phyloP scores from a whole-genome alignment of 805 yeast genomes.

The Grigorovia humatica region DNA sequence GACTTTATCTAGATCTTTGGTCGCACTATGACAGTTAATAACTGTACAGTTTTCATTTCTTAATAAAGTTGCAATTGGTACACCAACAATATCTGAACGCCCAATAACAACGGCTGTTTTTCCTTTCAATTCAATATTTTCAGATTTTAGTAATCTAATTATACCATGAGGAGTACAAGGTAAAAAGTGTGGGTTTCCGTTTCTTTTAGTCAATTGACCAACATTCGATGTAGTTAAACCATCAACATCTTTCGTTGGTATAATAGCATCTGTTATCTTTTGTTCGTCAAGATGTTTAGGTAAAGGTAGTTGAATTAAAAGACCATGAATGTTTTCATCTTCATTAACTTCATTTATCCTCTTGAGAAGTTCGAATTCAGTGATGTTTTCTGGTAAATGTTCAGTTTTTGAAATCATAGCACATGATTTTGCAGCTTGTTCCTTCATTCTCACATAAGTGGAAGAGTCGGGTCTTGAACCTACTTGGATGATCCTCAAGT shows the following conservation, averaged over 20 bases:
- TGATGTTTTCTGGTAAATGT: slow-evolving; percentile 45
- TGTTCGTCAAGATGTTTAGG: slow-evolving; percentile 64
- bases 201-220: slow-evolving; percentile 66
- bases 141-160: slow-evolving; percentile 48
- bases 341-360: slow-evolving; percentile 47
- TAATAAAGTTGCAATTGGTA: slow-evolving; percentile 64
- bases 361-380: slow-evolving; percentile 46
- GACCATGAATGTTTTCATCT: slow-evolving; percentile 54
- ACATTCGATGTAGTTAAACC: slow-evolving; percentile 73
- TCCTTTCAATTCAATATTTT: slow-evolving; percentile 49
- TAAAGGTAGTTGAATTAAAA: slow-evolving; percentile 67
- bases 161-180: slow-evolving; percentile 85
- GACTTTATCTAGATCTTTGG: slow-evolving; percentile 41
- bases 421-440: slow-evolving; percentile 66
- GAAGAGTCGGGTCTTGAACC: slow-evolving; percentile 71
- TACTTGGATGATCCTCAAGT: slow-evolving; percentile 61
- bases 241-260: slow-evolving; percentile 65
- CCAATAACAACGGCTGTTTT: slow-evolving; percentile 76
- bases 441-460: slow-evolving; percentile 73
- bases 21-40: slow-evolving; percentile 60
- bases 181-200: slow-evolving; percentile 58
- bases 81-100: slow-evolving; percentile 78
- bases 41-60: slow-evolving; percentile 68
- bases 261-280: slow-evolving; percentile 54
- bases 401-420: slow-evolving; percentile 52